Evolutionary conservation across 2,329 filamentous ascomycete genomes (phyloP).

Genomic region (Hymenoscyphus repandus): DNA sequence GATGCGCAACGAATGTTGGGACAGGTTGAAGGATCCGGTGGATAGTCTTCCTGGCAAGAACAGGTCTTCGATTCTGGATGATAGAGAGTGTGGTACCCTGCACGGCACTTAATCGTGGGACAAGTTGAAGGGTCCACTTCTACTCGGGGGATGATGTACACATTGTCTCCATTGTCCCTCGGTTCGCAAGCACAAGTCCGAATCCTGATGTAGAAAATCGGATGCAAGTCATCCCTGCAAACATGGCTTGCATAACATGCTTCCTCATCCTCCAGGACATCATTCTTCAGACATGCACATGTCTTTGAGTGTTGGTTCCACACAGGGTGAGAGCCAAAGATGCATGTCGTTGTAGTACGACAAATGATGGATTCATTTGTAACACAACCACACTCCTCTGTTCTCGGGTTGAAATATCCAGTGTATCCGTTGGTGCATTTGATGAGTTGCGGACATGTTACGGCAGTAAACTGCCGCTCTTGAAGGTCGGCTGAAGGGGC

Average conservation of each 20-base stretch:
- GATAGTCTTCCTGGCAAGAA: constrained; percentile 13
- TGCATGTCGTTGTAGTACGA: neutral
- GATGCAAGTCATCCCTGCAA: neutral
- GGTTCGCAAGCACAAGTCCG: neutral
- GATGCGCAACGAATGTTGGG: constrained; percentile 13
- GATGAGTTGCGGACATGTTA: constrained; percentile 28
- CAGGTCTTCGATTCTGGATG: constrained; percentile 12
- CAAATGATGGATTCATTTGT: neutral
- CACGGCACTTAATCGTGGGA: constrained; percentile 15
- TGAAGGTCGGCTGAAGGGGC: neutral
- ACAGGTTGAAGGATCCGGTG: constrained; percentile 8
- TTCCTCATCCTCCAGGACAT: no score
- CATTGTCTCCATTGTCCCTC: neutral
- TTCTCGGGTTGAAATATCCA: neutral
- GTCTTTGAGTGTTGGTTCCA: neutral
- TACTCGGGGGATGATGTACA: neutral
- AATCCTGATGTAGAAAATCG: neutral
- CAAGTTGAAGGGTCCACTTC: constrained; percentile 10
- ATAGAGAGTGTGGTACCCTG: constrained; percentile 14
- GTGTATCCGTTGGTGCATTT: constrained; percentile 11
- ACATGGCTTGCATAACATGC: no score
- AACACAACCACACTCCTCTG: neutral
- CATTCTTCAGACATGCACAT: neutral
- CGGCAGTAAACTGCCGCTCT: neutral
- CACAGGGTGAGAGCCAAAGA: neutral